Percentiles rank a stretch among this genome's conserved stretches.
Conservation (phyloP, 345 rosid species). For the Brassica carinata region DNA sequence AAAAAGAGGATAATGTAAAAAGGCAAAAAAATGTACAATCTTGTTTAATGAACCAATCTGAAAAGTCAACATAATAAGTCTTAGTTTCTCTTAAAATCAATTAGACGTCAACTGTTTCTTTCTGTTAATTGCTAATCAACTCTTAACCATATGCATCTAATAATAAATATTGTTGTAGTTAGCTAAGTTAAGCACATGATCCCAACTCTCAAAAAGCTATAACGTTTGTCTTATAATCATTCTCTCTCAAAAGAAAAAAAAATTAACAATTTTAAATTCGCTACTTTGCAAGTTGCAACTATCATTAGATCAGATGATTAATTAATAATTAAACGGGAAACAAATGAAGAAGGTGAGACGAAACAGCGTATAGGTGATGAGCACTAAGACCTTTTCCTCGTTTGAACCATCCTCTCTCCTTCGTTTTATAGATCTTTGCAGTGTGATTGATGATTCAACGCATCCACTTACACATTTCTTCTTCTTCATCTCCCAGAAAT, state of each 20-base stretch:
- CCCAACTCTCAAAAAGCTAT: not conserved
- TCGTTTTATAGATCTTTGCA: slow-evolving; percentile 5
- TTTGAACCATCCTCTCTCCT: slow-evolving; percentile 25
- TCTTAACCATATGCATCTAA: slow-evolving; percentile 13
- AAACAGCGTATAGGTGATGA: slow-evolving; percentile 31
- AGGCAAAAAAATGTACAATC: not conserved
- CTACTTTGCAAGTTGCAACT: not conserved
- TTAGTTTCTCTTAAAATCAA: not conserved
- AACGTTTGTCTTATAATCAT: slow-evolving; percentile 25
- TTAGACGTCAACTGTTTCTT: slow-evolving; percentile 5
- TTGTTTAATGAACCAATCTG: slow-evolving; percentile 6
- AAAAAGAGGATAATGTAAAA: not conserved
- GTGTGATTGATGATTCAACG: slow-evolving; percentile 29
- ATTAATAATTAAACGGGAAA: slow-evolving; percentile 3
- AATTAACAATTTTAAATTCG: not conserved
- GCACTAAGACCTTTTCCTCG: slow-evolving; percentile 30
- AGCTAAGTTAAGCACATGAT: slow-evolving; percentile 15
- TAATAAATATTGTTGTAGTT: not conserved
- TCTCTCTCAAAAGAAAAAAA: slow-evolving; percentile 1
- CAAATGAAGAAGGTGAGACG: slow-evolving; percentile 39
- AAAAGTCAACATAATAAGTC: slow-evolving; percentile 6
- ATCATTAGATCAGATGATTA: slow-evolving; percentile 16
- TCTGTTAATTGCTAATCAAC: not conserved
- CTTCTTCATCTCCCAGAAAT: not conserved
- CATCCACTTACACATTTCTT: not conserved